Evolutionary conservation across 805 yeast genomes (phyloP), one percentile per base, ranked within the genome.

Genomic region (Suhomyces vadensis): DNA sequence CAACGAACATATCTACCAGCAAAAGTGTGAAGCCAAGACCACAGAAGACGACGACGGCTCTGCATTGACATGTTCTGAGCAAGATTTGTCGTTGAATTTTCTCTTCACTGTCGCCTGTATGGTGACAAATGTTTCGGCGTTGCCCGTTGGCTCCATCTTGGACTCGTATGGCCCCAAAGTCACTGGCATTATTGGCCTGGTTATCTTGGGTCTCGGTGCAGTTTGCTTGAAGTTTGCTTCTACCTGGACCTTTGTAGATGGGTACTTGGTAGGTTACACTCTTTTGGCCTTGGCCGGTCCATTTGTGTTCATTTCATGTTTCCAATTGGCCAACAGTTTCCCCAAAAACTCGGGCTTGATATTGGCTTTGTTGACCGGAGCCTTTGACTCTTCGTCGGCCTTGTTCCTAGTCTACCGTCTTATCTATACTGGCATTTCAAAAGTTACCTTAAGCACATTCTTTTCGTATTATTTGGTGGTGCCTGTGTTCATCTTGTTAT

Each of bases 331-430:
- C 5, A 91, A 90, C 60, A 56, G 61, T 31, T 60, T 60, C 50
- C 65, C 65, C 35, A 54, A 52, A 41, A 59, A 58, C 56, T 58
- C 63, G 35, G 65, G 65, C n/a, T 52, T 60, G 40, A 52, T 60
- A 16, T 55, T 60, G 58, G 65, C 65, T 14, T 51, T 60, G 26
- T 57, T 60, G 52, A 60, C 97, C 0, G 97, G 97, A n/a, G 90
- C 96, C 0, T 90, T 91, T 59, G 97, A 92, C 63, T 77, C 96
- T 0, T 87, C 96, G 1, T 82, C 95, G n/a, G 97, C 96, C 0
- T 75, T 91, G 37, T 91, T 91, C 58, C 71, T 89, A 53, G 54
- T 78, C 8, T 92, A 90, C 68, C 71, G 96, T 54, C 48, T 89
- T 13, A 56, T 77, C 9, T 90, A 86, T 63, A 81, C 71, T 47